Evolutionary conservation across 169 alveolate species (phyloP).

Genomic region (Plasmodium ovale): DNA sequence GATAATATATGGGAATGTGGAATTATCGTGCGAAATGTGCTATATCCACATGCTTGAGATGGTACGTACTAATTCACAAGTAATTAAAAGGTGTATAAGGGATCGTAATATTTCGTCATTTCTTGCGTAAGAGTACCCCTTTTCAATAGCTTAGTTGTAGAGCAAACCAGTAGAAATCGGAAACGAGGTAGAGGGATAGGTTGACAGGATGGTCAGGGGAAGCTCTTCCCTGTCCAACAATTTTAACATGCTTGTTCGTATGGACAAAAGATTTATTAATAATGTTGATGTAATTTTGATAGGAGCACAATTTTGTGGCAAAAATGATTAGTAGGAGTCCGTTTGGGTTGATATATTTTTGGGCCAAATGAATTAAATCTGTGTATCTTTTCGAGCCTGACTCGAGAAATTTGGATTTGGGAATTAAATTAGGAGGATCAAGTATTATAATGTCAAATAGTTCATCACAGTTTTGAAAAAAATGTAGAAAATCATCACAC

Average conservation of each 20-base stretch:
- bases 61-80: too few species aligned
- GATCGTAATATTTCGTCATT: too few species aligned
- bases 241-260: conserved; percentile 33
- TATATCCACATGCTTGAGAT: too few species aligned
- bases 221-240: conserved; percentile 71
- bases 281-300: conserved; percentile 54
- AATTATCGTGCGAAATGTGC: too few species aligned
- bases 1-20: too few species aligned
- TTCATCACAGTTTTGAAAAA: conserved; percentile 49
- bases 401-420: conserved; percentile 36
- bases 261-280: conserved; percentile 48
- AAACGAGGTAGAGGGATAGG: conserved; percentile 24
- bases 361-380: conserved; percentile 36
- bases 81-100: too few species aligned
- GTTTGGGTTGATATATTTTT: conserved; percentile 34
- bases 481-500: conserved; percentile 24
- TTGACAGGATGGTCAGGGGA: conserved; percentile 61
- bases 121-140: too few species aligned
- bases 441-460: conserved; percentile 47
- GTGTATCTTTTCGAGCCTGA: conserved; percentile 33
- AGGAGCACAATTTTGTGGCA: conserved; percentile 50
- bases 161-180: conserved; percentile 70
- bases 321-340: conserved; percentile 56
- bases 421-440: conserved; percentile 74
- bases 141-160: conserved; percentile 25